Percentiles rank a stretch among this genome's conserved stretches.
Conservation (phyloP, 148 eudicot species). For the Cornus suecica region DNA sequence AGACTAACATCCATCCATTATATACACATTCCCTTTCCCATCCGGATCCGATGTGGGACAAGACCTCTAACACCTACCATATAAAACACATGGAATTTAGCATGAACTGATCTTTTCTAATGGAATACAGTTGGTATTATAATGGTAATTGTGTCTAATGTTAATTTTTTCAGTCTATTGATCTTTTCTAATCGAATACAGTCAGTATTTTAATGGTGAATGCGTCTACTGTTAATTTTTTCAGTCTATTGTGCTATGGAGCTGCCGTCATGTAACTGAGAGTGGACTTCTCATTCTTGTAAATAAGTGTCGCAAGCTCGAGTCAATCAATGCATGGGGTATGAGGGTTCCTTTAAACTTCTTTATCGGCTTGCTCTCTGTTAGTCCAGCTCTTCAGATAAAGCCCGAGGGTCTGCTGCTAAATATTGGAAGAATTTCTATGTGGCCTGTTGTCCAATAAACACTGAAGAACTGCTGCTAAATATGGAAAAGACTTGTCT, state of each 20-base stretch:
- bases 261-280: conserved; percentile 90
- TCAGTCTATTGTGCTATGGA: conserved; percentile 78
- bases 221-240: not conserved
- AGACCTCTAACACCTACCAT: not conserved
- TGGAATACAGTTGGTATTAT: not conserved
- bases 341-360: conserved; percentile 68
- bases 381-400: conserved; percentile 81
- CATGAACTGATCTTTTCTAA: too few relatives aligned
- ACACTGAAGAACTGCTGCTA: not conserved
- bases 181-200: not conserved
- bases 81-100: too few relatives aligned
- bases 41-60: not conserved
- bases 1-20: too few relatives aligned
- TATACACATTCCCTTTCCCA: too few relatives aligned
- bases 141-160: not conserved
- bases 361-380: conserved; percentile 53
- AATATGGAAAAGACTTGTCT: not conserved
- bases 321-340: conserved; percentile 80
- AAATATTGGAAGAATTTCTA: conserved; percentile 30
- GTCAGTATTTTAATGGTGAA: not conserved
- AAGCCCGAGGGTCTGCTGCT: conserved; percentile 47
- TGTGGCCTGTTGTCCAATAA: conserved; percentile 25
- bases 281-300: conserved; percentile 66
- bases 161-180: conserved; percentile 52
- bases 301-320: conserved; percentile 60